phyloP scores from a whole-genome alignment of 441 rosid genomes.

The Lepidium campestre region DNA sequence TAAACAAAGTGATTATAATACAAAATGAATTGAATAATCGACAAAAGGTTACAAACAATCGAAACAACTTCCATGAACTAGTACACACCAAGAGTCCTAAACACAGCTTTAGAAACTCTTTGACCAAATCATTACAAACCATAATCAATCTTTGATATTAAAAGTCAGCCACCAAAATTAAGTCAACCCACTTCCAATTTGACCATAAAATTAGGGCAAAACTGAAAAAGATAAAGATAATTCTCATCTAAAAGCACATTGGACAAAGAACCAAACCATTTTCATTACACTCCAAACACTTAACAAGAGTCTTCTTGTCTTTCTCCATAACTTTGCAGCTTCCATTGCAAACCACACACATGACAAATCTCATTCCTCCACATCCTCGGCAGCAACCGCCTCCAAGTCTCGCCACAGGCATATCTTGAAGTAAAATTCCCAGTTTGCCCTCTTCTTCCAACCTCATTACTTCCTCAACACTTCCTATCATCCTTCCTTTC shows the following conservation, averaged over 20 bases:
- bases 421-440: conserved; percentile 35
- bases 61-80: not conserved
- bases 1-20: not conserved
- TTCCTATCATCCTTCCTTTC: conserved; percentile 62
- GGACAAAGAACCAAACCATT: conserved; percentile 58
- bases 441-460: conserved; percentile 61
- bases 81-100: not conserved
- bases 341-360: conserved; percentile 51
- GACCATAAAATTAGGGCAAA: not conserved
- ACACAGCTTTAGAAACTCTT: not conserved
- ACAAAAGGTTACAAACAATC: conserved; percentile 7
- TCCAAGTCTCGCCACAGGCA: conserved; percentile 29
- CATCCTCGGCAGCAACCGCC: conserved; percentile 41
- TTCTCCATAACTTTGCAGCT: conserved; percentile 39
- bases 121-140: conserved; percentile 16
- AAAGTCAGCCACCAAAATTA: not conserved
- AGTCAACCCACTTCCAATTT: not conserved
- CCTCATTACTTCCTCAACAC: conserved; percentile 47
- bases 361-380: conserved; percentile 44
- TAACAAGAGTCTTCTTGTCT: conserved; percentile 25
- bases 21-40: conserved; percentile 3
- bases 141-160: conserved; percentile 1
- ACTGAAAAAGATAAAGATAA: not conserved
- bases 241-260: conserved; percentile 29
- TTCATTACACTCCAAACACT: conserved; percentile 55